phyloP scores from a whole-genome alignment of 257 asterid genomes.

The Fraxinus cuspidata region DNA sequence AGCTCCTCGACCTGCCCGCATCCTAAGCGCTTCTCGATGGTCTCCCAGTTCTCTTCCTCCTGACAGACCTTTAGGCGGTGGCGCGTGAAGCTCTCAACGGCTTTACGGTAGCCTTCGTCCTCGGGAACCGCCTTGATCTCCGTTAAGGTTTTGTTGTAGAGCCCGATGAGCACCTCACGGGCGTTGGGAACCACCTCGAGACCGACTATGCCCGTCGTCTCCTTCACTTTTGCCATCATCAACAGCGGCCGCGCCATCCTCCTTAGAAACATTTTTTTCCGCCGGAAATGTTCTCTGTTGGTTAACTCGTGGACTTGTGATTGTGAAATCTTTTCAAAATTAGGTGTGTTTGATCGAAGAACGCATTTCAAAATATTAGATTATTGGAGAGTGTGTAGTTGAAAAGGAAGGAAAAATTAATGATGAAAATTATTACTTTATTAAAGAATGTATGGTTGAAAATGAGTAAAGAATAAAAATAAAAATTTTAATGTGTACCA shows the following conservation, averaged over 20 bases:
- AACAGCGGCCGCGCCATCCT: conserved; percentile 81
- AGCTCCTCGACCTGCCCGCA: conserved; percentile 99
- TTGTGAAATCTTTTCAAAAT: not conserved
- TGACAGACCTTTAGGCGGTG: conserved; percentile 80
- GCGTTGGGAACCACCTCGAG: conserved; percentile 97
- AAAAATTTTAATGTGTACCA: too few species aligned
- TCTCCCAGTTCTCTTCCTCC: conserved; percentile 93
- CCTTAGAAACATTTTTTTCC: conserved; percentile 76
- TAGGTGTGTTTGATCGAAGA: too few species aligned
- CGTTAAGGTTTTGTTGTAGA: conserved; percentile 82
- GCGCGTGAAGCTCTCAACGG: conserved; percentile 93
- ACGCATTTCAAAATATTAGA: too few species aligned
- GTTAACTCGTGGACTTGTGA: not conserved
- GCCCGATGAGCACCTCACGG: conserved; percentile 77
- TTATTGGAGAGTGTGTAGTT: too few species aligned
- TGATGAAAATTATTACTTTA: too few species aligned
- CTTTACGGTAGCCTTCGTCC: conserved; percentile 91
- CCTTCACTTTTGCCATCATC: conserved; percentile 92
- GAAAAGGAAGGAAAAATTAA: too few species aligned
- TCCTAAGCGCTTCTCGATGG: conserved; percentile 78
- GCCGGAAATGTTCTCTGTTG: not conserved
- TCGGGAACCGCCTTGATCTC: conserved; percentile 96
- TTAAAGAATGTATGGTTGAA: too few species aligned
- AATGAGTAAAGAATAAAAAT: too few species aligned
- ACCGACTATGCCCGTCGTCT: conserved; percentile 96